Evolutionary conservation across 805 yeast genomes (phyloP).

Genomic region (Candida awuae): DNA sequence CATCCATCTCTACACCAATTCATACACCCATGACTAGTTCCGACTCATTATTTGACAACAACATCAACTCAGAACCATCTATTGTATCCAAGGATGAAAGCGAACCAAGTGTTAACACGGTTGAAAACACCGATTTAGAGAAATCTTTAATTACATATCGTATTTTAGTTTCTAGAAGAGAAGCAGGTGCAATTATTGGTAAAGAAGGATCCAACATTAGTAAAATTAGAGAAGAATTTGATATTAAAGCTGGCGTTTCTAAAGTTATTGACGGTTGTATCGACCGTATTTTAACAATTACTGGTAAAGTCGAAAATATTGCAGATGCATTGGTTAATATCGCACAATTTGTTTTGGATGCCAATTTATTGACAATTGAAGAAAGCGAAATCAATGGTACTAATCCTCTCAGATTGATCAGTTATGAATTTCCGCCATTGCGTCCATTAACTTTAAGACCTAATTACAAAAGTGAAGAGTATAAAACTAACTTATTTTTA

Average conservation of each 20-base stretch:
- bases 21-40: constrained; percentile 16
- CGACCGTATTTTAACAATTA: constrained; percentile 73
- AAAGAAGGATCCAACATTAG: constrained; percentile 75
- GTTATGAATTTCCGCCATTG: constrained; percentile 49
- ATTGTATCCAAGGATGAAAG: constrained; percentile 1
- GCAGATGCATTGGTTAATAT: constrained; percentile 64
- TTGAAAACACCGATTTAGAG: constrained; percentile 20
- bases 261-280: constrained; percentile 71
- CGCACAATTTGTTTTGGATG: constrained; percentile 53
- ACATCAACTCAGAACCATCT: constrained; percentile 19
- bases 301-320: constrained; percentile 63
- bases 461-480: constrained; percentile 41
- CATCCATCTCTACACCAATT: not conserved
- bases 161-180: constrained; percentile 71
- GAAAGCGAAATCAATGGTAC: constrained; percentile 19
- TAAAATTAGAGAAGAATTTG: constrained; percentile 61
- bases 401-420: constrained; percentile 27
- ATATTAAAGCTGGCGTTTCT: constrained; percentile 81
- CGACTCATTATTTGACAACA: constrained; percentile 29
- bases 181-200: constrained; percentile 87
- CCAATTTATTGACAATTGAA: constrained; percentile 24
- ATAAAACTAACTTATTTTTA: constrained; percentile 46
- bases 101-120: not conserved
- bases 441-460: constrained; percentile 50
- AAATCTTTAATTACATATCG: constrained; percentile 34